Percentiles rank a stretch among this genome's conserved stretches.
Evolutionary conservation across 2,329 filamentous ascomycete genomes (phyloP).

Genomic region (Colletotrichum sp.): DNA sequence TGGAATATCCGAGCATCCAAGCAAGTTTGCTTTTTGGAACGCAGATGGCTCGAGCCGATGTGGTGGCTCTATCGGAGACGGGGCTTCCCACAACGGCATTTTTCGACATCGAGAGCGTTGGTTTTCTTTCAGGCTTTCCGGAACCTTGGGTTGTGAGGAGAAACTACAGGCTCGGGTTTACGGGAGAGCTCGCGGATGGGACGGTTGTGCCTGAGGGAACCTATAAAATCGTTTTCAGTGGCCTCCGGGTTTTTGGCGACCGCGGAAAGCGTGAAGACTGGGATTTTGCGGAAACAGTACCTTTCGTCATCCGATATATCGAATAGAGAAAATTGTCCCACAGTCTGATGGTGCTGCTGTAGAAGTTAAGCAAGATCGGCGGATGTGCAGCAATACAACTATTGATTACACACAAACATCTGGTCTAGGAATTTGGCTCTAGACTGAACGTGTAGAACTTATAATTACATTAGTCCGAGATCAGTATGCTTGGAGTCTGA

Average conservation of each 20-base stretch:
- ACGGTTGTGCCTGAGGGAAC: slow-evolving; percentile 26
- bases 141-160: neutral
- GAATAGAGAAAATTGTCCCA: neutral
- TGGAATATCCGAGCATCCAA: neutral
- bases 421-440: too few relatives aligned
- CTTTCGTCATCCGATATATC: neutral
- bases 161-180: slow-evolving; percentile 4
- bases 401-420: too few relatives aligned
- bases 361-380: too few relatives aligned
- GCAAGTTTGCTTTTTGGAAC: slow-evolving; percentile 18
- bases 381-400: too few relatives aligned
- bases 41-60: slow-evolving; percentile 22
- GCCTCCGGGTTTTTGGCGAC: slow-evolving; percentile 29
- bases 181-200: slow-evolving; percentile 27
- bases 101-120: slow-evolving; percentile 25
- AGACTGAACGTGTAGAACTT: too few relatives aligned
- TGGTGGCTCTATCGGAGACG: slow-evolving; percentile 16
- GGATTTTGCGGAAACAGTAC: neutral
- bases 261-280: neutral
- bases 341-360: too few relatives aligned
- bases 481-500: too few relatives aligned
- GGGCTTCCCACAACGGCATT: slow-evolving; percentile 4
- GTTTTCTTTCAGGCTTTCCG: slow-evolving; percentile 23
- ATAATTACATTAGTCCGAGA: too few relatives aligned
- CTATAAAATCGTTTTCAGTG: slow-evolving; percentile 27